Conservation (phyloP, 305 asterid species). For the Fraxinus dipetala region DNA sequence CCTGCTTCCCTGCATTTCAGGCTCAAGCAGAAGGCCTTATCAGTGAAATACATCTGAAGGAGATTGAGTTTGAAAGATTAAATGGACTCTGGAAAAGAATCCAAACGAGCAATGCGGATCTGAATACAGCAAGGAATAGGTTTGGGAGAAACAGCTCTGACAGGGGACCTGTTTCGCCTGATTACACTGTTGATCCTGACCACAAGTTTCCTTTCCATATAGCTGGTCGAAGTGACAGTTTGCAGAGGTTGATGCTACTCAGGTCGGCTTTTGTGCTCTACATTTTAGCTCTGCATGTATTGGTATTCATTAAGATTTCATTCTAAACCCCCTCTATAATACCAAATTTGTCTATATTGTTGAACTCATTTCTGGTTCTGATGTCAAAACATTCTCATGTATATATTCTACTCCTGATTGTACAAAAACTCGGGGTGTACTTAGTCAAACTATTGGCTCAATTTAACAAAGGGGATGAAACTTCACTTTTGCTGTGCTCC, state of each 20-base stretch:
- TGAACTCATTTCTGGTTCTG: neutral
- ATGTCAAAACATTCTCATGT: neutral
- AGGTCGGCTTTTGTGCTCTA: conserved; percentile 79
- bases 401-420: conserved; percentile 19
- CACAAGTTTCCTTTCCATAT: conserved; percentile 58
- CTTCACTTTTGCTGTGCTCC: conserved; percentile 11
- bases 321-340: conserved; percentile 31
- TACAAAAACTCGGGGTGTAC: conserved; percentile 25
- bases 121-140: conserved; percentile 59
- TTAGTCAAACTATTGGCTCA: neutral
- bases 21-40: conserved; percentile 81
- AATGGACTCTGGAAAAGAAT: conserved; percentile 58
- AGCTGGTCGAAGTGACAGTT: conserved; percentile 53
- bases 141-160: conserved; percentile 53
- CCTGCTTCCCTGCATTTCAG: conserved; percentile 34
- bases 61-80: conserved; percentile 73
- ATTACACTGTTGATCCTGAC: conserved; percentile 48
- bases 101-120: conserved; percentile 51
- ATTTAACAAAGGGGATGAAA: neutral
- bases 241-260: conserved; percentile 75
- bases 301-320: conserved; percentile 83
- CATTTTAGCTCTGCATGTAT: conserved; percentile 67
- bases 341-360: conserved; percentile 13
- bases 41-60: conserved; percentile 59
- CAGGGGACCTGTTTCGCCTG: conserved; percentile 42